Conservation (phyloP, 225 moss, liverwort and hornwort species). For the Bryoerythrophyllum caledonicum region DNA sequence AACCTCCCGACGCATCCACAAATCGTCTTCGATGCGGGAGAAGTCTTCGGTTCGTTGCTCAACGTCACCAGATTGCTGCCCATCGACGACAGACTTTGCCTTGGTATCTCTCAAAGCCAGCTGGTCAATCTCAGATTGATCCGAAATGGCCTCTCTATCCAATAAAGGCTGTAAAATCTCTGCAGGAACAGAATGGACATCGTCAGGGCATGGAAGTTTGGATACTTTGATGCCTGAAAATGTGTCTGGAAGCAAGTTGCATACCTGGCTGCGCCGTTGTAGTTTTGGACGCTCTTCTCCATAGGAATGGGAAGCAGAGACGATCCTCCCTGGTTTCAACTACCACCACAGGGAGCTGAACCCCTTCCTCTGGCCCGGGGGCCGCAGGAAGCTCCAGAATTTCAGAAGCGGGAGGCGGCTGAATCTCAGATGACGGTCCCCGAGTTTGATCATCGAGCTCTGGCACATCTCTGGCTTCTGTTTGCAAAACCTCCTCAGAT, state of each 20-base stretch:
- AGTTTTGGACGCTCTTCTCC: conserved; percentile 35
- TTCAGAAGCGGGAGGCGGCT: conserved; percentile 26
- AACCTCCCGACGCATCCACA: conserved; percentile 38
- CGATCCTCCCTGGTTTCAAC: conserved; percentile 59
- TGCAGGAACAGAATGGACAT: conserved; percentile 3
- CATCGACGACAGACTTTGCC: background rate
- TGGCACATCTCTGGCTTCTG: conserved; percentile 22
- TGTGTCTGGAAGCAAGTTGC: background rate
- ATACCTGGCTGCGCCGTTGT: conserved; percentile 40
- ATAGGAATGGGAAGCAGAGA: conserved; percentile 57
- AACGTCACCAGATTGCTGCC: conserved; percentile 1
- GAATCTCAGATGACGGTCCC: background rate
- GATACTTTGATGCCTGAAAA: background rate
- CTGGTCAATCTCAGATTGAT: conserved; percentile 16
- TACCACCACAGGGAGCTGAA: conserved; percentile 55
- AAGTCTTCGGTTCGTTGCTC: conserved; percentile 23
- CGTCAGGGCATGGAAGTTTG: background rate
- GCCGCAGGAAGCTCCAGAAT: conserved; percentile 31
- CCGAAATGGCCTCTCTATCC: conserved; percentile 10
- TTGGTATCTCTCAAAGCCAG: background rate
- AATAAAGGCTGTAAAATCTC: conserved; percentile 34
- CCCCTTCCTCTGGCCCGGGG: conserved; percentile 29
- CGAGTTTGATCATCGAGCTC: conserved; percentile 7
- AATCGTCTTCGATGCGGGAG: conserved; percentile 29
- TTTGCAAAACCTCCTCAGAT: conserved; percentile 2